phyloP scores from a whole-genome alignment of 177 flowering plant species.

The Vitis hybrid region DNA sequence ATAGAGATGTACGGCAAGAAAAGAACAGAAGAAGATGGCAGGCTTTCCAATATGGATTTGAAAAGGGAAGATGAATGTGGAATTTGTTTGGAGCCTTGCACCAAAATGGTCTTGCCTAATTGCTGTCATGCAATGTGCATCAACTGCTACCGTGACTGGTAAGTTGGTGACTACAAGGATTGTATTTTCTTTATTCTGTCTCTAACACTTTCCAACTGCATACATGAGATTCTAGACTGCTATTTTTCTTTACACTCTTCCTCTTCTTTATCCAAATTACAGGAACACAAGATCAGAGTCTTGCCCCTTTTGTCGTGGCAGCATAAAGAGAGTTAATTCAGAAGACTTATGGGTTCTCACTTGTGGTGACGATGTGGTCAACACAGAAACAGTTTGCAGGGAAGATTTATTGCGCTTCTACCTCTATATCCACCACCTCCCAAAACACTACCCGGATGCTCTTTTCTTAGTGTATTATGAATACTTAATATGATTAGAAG shows the following conservation, averaged over 20 bases:
- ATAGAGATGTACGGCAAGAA: constrained; percentile 31
- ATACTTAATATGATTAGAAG: constrained; percentile 49
- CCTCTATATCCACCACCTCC: constrained; percentile 66
- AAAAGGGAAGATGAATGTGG: constrained; percentile 79
- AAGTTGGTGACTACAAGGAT: constrained; percentile 7
- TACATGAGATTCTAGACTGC: neutral
- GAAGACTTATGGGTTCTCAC: constrained; percentile 94
- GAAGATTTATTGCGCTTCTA: constrained; percentile 81
- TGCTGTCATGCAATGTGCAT: constrained; percentile 96
- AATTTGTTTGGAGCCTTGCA: constrained; percentile 66
- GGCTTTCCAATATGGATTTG: constrained; percentile 38
- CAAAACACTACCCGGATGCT: constrained; percentile 58
- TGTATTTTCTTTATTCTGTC: neutral
- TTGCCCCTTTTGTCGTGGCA: constrained; percentile 97
- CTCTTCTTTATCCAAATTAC: constrained; percentile 17
- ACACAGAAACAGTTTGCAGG: constrained; percentile 54
- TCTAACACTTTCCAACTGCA: too few relatives aligned
- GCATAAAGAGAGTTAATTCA: constrained; percentile 66
- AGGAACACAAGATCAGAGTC: constrained; percentile 89
- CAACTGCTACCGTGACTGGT: constrained; percentile 92
- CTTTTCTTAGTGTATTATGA: constrained; percentile 61
- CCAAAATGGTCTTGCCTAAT: constrained; percentile 84
- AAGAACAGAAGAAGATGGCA: constrained; percentile 34
- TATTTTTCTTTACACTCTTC: neutral
- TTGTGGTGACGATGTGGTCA: constrained; percentile 66